Evolutionary conservation across 352 stramenopile genomes (phyloP).

Genomic region (Phytophthora nicotianae): DNA sequence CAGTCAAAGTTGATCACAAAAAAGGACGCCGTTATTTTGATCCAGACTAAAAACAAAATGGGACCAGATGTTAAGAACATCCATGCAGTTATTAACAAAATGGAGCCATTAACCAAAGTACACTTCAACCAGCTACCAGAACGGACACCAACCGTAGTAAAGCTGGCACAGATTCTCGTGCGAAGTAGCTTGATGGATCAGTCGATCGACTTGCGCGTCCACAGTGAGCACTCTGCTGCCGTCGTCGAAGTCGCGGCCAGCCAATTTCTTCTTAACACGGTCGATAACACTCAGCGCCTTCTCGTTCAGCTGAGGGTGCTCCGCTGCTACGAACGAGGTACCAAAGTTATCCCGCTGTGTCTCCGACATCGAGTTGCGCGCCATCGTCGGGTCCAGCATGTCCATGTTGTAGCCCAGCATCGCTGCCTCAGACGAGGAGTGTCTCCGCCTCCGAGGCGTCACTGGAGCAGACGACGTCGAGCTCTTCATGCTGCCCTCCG

Average conservation of each 20-base stretch:
- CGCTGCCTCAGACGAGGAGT: slow-evolving; percentile 62
- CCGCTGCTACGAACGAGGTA: slow-evolving; percentile 57
- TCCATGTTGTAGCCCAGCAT: slow-evolving; percentile 76
- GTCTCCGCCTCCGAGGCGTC: slow-evolving; percentile 51
- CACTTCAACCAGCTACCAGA: slow-evolving; percentile 63
- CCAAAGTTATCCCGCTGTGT: slow-evolving; percentile 52
- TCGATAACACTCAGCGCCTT: slow-evolving; percentile 96
- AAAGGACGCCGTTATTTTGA: not conserved
- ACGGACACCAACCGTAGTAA: slow-evolving; percentile 98
- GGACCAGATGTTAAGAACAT: not conserved
- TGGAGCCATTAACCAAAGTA: slow-evolving; percentile 6
- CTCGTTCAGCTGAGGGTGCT: slow-evolving; percentile 85
- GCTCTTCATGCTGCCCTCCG: slow-evolving; percentile 62
- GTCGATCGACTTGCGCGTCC: slow-evolving; percentile 95
- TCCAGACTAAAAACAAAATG: not conserved
- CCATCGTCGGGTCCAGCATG: slow-evolving; percentile 54
- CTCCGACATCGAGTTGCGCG: slow-evolving; percentile 72
- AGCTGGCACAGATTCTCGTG: slow-evolving; percentile 99
- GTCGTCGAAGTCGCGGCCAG: slow-evolving; percentile 97
- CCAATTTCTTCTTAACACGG: slow-evolving; percentile 99
- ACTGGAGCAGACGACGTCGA: slow-evolving; percentile 46
- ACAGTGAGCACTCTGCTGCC: slow-evolving; percentile 80
- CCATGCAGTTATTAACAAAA: slow-evolving; percentile 12
- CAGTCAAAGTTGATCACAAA: slow-evolving; percentile 19
- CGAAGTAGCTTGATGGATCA: slow-evolving; percentile 98